Percentiles rank a stretch among this genome's conserved stretches.
Conservation (phyloP, 805 yeast species). For the Ogataea neopini region DNA sequence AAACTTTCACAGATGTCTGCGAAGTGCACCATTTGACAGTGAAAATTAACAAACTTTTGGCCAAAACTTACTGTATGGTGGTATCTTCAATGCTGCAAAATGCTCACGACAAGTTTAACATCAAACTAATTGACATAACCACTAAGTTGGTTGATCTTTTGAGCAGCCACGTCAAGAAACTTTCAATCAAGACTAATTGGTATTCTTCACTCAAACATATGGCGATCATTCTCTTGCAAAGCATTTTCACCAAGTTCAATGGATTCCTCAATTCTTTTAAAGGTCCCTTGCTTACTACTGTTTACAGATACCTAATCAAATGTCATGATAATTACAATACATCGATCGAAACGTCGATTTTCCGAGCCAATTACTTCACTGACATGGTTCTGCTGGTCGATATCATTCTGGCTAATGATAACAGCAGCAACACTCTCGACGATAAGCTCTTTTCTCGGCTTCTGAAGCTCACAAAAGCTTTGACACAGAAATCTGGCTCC, state of each 20-base stretch:
- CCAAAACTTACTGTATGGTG: slow-evolving; percentile 23
- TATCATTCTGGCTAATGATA: slow-evolving; percentile 31
- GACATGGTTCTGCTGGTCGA: slow-evolving; percentile 33
- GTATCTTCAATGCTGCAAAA: slow-evolving; percentile 31
- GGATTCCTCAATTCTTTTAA: slow-evolving; percentile 38
- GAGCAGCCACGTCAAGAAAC: slow-evolving; percentile 26
- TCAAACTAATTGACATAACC: slow-evolving; percentile 32
- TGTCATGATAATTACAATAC: slow-evolving; percentile 36
- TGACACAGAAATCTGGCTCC: slow-evolving; percentile 23
- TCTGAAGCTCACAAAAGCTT: slow-evolving; percentile 30
- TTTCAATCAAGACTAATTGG: slow-evolving; percentile 36
- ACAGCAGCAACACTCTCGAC: slow-evolving; percentile 30
- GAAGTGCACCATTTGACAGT: slow-evolving; percentile 29
- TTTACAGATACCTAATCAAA: slow-evolving; percentile 36
- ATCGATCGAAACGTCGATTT: slow-evolving; percentile 32
- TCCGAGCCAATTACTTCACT: slow-evolving; percentile 36
- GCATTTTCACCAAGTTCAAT: slow-evolving; percentile 33
- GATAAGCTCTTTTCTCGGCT: slow-evolving; percentile 34
- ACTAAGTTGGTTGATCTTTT: slow-evolving; percentile 27
- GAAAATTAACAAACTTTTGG: slow-evolving; percentile 27
- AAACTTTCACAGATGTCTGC: slow-evolving; percentile 23
- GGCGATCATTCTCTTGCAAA: slow-evolving; percentile 31
- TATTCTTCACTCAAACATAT: slow-evolving; percentile 34
- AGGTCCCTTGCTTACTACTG: slow-evolving; percentile 25
- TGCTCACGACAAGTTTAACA: slow-evolving; percentile 36